Percentiles rank a stretch among this genome's conserved stretches.
These are phyloP conservation scores for Rhododendron ferrugineum DNA, from an alignment of 148 eudicot species.

Conservation along the genomic window DNA sequence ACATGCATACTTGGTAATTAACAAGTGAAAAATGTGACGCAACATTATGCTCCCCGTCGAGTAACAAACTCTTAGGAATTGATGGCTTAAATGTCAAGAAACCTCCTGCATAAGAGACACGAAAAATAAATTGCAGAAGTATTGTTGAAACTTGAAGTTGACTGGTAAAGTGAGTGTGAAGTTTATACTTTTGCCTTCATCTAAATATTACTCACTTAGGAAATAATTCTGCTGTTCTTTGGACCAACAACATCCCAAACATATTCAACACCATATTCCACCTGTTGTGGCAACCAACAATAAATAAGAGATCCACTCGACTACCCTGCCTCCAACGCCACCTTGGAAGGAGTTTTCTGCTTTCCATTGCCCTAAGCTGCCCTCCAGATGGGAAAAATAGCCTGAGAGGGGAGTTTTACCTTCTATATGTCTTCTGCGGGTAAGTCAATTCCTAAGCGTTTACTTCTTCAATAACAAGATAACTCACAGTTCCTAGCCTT, in stretches of 20 bases:
- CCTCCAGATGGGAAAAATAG: neutral
- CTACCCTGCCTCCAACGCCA: neutral
- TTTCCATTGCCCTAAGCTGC: neutral
- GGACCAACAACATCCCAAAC: neutral
- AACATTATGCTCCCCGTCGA: conserved; percentile 74
- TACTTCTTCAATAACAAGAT: neutral
- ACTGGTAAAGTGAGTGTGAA: neutral
- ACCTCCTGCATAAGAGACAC: conserved; percentile 60
- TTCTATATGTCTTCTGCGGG: neutral
- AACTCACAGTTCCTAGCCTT: neutral
- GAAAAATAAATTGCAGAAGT: conserved; percentile 9
- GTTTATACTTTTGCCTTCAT: neutral
- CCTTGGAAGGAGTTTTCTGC: neutral
- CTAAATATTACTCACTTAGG: neutral
- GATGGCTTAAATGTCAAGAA: conserved; percentile 78
- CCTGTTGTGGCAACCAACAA: neutral
- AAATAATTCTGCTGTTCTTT: neutral
- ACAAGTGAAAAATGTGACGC: conserved; percentile 76
- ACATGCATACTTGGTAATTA: conserved; percentile 71
- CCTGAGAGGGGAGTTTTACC: neutral
- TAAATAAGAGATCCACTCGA: neutral
- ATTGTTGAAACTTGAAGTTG: neutral
- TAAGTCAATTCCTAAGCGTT: neutral
- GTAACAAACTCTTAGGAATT: conserved; percentile 72
- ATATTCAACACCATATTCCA: neutral